Base-by-base conservation (phyloP, 108 stramenopile species). In the Phaeodactylum tricornutum region DNA sequence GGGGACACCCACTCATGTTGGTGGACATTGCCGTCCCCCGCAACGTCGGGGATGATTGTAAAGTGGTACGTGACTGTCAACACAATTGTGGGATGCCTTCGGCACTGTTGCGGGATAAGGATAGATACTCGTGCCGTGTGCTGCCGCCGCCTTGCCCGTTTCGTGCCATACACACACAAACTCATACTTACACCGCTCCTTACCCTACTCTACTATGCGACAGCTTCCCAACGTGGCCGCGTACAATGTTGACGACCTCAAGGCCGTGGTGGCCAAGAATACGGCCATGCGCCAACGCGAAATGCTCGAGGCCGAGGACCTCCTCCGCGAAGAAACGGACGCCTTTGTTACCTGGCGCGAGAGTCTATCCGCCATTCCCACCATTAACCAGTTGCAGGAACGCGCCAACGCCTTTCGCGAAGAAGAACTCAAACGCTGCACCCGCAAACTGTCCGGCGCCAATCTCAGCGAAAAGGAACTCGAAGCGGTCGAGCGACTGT, bases 21-120 rank as follows among this genome's bases (percentile, higher is more conserved):
- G 95, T 96, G 3, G 97, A 98, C 61, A 98, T 98, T 62, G 79
- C 93, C n/a, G 97, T 98, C 15, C 97, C 97, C 22, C 75, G 97
- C 50, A 98, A 98, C 59, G 87, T 98, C 52, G 92, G 87, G 24
- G 68, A 79, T 21, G 84, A 92, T 40, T 82, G 86, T 60, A 75
- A 70, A 14, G 62, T 79, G 43, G 89, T 87, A 59, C 58, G 74
- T 69, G 11, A 48, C 19, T 4, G 2, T 19, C n/a, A n/a, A n/a
- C n/a, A n/a, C n/a, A n/a, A n/a, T n/a, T n/a, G n/a, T n/a, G n/a
- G n/a, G n/a, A n/a, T n/a, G n/a, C n/a, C n/a, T n/a, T n/a, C n/a
- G n/a, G n/a, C n/a, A n/a, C n/a, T n/a, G n/a, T n/a, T n/a, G n/a
- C n/a, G n/a, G n/a, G n/a, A n/a, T n/a, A n/a, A n/a, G n/a, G n/a